Conservation (phyloP, 345 rosid genomes). For the Eutrema yunnanense region DNA sequence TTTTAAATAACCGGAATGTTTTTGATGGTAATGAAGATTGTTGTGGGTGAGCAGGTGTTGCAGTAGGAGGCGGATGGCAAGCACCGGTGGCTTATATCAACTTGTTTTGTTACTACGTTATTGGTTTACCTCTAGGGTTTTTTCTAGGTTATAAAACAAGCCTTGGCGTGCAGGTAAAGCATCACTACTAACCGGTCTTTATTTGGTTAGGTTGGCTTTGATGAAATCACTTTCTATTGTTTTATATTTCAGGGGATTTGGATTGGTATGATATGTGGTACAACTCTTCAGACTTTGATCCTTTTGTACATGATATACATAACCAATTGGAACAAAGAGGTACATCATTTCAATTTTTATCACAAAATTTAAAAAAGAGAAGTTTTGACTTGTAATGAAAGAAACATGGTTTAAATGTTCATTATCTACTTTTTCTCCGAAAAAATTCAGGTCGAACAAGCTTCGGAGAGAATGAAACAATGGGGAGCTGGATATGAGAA, state of each 20-base stretch:
- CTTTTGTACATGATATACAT: conserved; percentile 48
- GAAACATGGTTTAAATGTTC: neutral
- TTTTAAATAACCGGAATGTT: neutral
- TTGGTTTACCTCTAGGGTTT: conserved; percentile 84
- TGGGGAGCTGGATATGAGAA: conserved; percentile 48
- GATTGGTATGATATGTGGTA: conserved; percentile 91
- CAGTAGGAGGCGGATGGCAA: conserved; percentile 98
- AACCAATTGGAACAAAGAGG: conserved; percentile 93
- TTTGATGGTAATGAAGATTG: neutral
- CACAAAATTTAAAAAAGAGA: neutral
- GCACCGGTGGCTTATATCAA: conserved; percentile 82
- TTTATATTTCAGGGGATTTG: conserved; percentile 63
- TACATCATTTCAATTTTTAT: neutral
- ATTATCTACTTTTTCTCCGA: neutral
- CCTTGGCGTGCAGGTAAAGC: conserved; percentile 63
- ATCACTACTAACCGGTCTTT: neutral
- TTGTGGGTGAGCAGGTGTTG: conserved; percentile 54
- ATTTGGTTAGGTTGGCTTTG: neutral
- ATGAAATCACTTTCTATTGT: neutral
- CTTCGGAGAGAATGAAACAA: conserved; percentile 58
- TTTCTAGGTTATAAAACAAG: conserved; percentile 64
- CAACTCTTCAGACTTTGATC: conserved; percentile 72
- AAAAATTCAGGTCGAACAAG: conserved; percentile 60
- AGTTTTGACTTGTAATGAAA: neutral
- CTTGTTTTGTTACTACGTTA: conserved; percentile 61